Evolutionary conservation across 108 stramenopile genomes (phyloP).

Genomic region (Cyclostephanos invisitatus): DNA sequence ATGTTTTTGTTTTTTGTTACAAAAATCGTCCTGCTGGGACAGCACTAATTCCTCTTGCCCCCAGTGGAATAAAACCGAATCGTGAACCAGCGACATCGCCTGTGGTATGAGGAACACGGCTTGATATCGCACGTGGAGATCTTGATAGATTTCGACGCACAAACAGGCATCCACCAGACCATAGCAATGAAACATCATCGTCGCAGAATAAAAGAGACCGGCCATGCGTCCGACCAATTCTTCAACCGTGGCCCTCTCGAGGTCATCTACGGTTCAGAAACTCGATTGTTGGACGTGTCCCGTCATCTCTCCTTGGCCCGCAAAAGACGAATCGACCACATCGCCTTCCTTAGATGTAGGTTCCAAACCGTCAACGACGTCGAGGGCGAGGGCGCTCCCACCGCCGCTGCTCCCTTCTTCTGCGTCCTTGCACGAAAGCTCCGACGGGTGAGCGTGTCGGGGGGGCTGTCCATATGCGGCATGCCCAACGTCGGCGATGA

Average conservation of each 20-base stretch:
- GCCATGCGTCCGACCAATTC: background rate
- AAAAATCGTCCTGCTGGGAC: too few relatives aligned
- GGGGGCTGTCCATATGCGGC: slow-evolving; percentile 23
- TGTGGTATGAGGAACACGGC: too few relatives aligned
- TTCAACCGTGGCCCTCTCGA: slow-evolving; percentile 3
- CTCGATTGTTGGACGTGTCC: slow-evolving; percentile 6
- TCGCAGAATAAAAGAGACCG: background rate
- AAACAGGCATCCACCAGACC: too few relatives aligned
- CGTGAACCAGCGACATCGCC: too few relatives aligned
- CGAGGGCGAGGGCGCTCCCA: background rate
- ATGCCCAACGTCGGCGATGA: slow-evolving; percentile 18
- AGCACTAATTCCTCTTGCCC: too few relatives aligned
- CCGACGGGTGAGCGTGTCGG: slow-evolving; percentile 5
- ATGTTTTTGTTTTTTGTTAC: too few relatives aligned
- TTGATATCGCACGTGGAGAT: too few relatives aligned
- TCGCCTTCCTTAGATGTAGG: slow-evolving; percentile 20
- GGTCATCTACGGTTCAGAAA: slow-evolving; percentile 34
- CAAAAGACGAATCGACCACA: slow-evolving; percentile 10
- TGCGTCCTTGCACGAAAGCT: slow-evolving; percentile 24
- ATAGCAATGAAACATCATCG: background rate
- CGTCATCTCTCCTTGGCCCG: slow-evolving; percentile 16
- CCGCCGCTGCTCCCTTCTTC: background rate
- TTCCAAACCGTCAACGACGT: background rate
- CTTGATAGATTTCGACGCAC: too few relatives aligned
- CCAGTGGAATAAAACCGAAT: too few relatives aligned